Evolutionary conservation across 176 grass and related monocot species (phyloP).

Genomic region (Elymus sibiricus): DNA sequence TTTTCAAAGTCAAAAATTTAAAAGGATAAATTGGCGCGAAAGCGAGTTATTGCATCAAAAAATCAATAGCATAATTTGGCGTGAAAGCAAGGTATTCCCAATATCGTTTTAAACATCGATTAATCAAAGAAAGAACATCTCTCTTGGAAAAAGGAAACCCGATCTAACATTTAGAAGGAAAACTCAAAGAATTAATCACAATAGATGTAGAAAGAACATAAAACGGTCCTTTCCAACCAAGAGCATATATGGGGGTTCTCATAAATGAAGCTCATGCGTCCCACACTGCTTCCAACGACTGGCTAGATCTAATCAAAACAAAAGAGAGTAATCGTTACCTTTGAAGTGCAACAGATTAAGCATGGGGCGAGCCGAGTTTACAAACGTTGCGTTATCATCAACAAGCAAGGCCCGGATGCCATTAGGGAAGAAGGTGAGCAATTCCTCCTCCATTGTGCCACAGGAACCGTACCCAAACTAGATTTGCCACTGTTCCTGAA

Average conservation of each 20-base stretch:
- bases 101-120: neutral
- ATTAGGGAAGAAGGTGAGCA: neutral
- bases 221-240: neutral
- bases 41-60: neutral
- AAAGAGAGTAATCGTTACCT: neutral
- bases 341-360: neutral
- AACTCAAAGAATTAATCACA: neutral
- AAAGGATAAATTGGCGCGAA: neutral
- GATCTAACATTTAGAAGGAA: neutral
- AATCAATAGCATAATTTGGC: neutral
- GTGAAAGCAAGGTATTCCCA: neutral
- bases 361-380: neutral
- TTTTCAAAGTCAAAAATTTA: neutral
- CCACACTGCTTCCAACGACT: too few relatives aligned
- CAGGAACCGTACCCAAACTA: neutral
- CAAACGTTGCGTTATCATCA: neutral
- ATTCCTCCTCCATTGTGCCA: neutral
- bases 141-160: neutral
- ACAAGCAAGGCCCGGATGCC: conserved; percentile 1
- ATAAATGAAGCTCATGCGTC: neutral
- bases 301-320: neutral
- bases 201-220: neutral
- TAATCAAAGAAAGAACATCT: neutral
- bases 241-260: neutral
- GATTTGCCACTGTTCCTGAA: neutral